These are phyloP conservation scores for Nemania serpens DNA, from an alignment of 2,329 filamentous ascomycete genomes.

Conservation along the genomic window DNA sequence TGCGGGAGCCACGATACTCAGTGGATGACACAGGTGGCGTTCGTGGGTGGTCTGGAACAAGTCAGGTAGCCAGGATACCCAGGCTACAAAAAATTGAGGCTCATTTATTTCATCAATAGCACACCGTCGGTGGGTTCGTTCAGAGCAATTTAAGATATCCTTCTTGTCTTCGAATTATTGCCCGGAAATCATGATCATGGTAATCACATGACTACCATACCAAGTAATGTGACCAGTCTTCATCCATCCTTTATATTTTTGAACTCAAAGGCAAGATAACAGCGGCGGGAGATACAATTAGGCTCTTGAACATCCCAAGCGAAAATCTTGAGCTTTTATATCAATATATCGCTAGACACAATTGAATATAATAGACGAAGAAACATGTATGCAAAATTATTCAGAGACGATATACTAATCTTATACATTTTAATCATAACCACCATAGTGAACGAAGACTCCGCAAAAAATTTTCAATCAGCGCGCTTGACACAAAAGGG, in stretches of 20 bases:
- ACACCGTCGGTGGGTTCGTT: neutral
- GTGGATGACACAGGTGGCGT: conserved; percentile 11
- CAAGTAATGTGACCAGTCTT: too few relatives aligned
- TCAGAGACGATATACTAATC: neutral
- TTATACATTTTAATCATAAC: neutral
- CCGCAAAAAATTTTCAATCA: conserved; percentile 21
- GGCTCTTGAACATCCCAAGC: too few relatives aligned
- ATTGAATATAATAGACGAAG: neutral
- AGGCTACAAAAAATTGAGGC: neutral
- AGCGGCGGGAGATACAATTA: too few relatives aligned
- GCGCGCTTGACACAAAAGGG: conserved; percentile 39
- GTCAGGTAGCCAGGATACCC: neutral
- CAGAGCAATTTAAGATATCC: neutral
- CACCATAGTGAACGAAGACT: neutral
- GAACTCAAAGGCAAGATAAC: too few relatives aligned
- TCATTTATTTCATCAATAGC: neutral
- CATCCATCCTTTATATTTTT: too few relatives aligned
- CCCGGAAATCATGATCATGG: too few relatives aligned
- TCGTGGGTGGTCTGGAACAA: neutral
- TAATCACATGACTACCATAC: too few relatives aligned
- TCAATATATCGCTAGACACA: too few relatives aligned
- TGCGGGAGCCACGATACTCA: conserved; percentile 4
- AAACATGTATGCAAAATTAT: neutral
- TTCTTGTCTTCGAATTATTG: too few relatives aligned
- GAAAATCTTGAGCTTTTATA: too few relatives aligned